Base-by-base conservation (phyloP, 1,284 basidiomycete species). In the Cryptococcus sp. region DNA sequence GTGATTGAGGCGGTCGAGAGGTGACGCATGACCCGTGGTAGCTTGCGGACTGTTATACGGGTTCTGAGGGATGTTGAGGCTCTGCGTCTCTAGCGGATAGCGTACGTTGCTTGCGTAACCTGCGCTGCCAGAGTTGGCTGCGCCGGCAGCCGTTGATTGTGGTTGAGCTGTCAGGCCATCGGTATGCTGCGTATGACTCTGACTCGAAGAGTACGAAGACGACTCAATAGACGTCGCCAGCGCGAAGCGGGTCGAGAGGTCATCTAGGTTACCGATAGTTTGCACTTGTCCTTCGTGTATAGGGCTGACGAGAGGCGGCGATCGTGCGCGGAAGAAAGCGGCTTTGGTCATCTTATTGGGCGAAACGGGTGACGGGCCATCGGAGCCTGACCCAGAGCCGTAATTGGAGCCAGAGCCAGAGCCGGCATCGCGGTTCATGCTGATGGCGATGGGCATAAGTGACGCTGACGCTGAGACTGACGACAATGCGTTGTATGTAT, bases 271-370 rank as follows among this genome's bases (percentile, higher is more conserved):
- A 11, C 19, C 39, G 4, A 22, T 31, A 4, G 50, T 7, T 11
- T 41, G 11, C 5, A 13, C 31, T 13, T 35, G 31, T 35, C 31
- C 13, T 13, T 35, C 54, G 38, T 47, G 47, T 49, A 38, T 47
- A 22, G 58, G 52, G 27, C 48, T 56, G 35, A 56, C 50, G 50
- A 70, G 52, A 16, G 70, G 70, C 8, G 71, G 71, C 16, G 71
- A 73, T 39, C 71, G 58, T 13, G 71, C 62, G 31, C 73, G 57
- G 59, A 76, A 74, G 61, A 76, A 76, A 13, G 68, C 70, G 7
- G 71, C 71, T 60, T 74, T 74, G 51, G 70, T 64, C 59, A 73
- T 73, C 19, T 65, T 65, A 6, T 65, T 65, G 8, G 65, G 62
- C 42, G 65, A 56, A 7, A 60, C 58, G 3, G 68, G 66, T 19